A percentile compares a stretch with the other conserved stretches of the same genome.
Conservation (phyloP, 2,329 filamentous ascomycete species). For the Calonectria multiphialidica region DNA sequence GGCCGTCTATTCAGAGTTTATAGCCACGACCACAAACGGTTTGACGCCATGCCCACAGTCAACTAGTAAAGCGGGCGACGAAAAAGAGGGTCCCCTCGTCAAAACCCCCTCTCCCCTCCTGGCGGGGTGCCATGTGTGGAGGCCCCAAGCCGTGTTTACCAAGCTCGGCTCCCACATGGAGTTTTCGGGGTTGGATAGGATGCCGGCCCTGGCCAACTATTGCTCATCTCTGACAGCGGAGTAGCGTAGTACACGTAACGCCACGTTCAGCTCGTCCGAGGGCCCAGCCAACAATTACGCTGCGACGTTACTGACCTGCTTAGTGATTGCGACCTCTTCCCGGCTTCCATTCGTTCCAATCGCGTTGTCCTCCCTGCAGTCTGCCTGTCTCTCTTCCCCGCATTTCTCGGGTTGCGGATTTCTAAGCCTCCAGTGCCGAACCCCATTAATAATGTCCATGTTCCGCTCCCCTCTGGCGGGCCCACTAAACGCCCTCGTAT, state of each 20-base stretch:
- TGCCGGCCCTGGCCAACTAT: neutral
- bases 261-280: neutral
- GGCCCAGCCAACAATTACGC: neutral
- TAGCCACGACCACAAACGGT: too few relatives aligned
- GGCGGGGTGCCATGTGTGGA: neutral
- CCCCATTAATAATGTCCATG: neutral
- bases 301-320: neutral
- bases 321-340: neutral
- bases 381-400: neutral
- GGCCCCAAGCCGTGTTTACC: neutral
- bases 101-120: too few relatives aligned
- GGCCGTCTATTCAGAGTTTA: too few relatives aligned
- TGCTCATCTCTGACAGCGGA: neutral
- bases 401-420: neutral
- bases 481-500: neutral
- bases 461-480: neutral
- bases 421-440: neutral
- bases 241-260: neutral
- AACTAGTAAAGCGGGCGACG: too few relatives aligned
- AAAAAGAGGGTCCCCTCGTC: too few relatives aligned
- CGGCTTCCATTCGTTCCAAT: neutral
- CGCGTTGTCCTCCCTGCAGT: neutral
- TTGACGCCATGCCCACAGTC: too few relatives aligned
- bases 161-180: neutral
- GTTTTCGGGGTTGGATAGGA: neutral